These are phyloP conservation scores for Trichomonascaceae sp. DNA, from an alignment of 1,139 yeast species.

Conservation along the genomic window DNA sequence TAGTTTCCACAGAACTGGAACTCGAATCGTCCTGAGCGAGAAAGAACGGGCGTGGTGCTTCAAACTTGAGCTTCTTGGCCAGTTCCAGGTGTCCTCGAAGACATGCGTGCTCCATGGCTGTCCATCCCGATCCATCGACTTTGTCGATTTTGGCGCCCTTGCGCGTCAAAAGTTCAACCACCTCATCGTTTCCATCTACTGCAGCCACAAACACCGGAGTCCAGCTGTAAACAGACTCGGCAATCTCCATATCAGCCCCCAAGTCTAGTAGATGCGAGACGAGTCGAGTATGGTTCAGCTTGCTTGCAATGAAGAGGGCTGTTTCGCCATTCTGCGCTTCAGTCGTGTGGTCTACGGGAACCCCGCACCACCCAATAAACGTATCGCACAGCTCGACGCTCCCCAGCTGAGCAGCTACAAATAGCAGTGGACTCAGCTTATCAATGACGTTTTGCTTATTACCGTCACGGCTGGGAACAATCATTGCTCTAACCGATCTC, in stretches of 20 bases:
- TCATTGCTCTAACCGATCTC: slow-evolving; percentile 49
- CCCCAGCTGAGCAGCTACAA: slow-evolving; percentile 52
- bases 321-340: slow-evolving; percentile 47
- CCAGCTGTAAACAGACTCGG: slow-evolving; percentile 82
- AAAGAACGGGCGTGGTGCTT: slow-evolving; percentile 3
- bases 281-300: slow-evolving; percentile 42
- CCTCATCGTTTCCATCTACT: slow-evolving; percentile 58
- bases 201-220: slow-evolving; percentile 89
- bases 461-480: slow-evolving; percentile 15
- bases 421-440: slow-evolving; percentile 26
- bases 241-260: slow-evolving; percentile 62
- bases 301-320: slow-evolving; percentile 67
- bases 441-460: neutral
- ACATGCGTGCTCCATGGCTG: slow-evolving; percentile 93
- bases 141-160: slow-evolving; percentile 36
- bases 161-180: slow-evolving; percentile 43
- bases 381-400: slow-evolving; percentile 43
- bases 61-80: slow-evolving; percentile 47
- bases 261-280: slow-evolving; percentile 41
- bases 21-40: neutral
- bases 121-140: slow-evolving; percentile 86
- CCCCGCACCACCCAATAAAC: slow-evolving; percentile 44
- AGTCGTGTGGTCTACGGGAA: slow-evolving; percentile 54
- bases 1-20: neutral
- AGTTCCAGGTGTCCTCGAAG: slow-evolving; percentile 74